Percentiles rank a stretch among this genome's conserved stretches.
Evolutionary conservation across 164 flowering plant genomes (phyloP).

Genomic region (Magnolia sinica): DNA sequence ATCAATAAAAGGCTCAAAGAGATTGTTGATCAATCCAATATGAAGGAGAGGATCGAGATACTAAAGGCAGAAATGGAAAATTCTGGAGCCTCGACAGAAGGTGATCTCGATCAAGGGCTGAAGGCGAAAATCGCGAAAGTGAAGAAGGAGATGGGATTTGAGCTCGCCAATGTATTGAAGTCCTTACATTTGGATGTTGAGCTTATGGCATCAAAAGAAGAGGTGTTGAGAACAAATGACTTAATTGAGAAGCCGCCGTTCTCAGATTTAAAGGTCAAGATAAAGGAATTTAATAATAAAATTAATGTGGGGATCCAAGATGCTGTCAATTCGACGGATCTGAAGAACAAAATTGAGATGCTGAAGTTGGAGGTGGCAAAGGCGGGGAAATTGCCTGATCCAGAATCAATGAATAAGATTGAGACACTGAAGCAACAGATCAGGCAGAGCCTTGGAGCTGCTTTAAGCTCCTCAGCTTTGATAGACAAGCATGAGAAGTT

Average conservation of each 20-base stretch:
- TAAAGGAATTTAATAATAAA: constrained; percentile 46
- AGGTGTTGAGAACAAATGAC: constrained; percentile 8
- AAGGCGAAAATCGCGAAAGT: constrained; percentile 43
- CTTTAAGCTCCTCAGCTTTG: constrained; percentile 38
- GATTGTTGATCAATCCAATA: constrained; percentile 36
- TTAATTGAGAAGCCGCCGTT: constrained; percentile 17
- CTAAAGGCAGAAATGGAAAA: constrained; percentile 41
- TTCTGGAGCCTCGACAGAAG: constrained; percentile 31
- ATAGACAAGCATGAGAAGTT: constrained; percentile 50
- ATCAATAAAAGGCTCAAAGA: constrained; percentile 48
- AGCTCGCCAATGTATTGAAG: constrained; percentile 37
- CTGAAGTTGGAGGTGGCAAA: constrained; percentile 50
- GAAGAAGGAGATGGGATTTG: constrained; percentile 50
- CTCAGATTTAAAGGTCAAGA: constrained; percentile 28
- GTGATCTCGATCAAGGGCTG: constrained; percentile 37
- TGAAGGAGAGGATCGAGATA: constrained; percentile 46
- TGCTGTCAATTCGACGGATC: constrained; percentile 37
- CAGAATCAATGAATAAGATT: constrained; percentile 48
- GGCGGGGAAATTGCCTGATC: constrained; percentile 51
- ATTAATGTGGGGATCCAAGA: constrained; percentile 40
- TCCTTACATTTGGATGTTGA: constrained; percentile 49
- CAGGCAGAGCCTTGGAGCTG: constrained; percentile 48
- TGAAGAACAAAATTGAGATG: constrained; percentile 53
- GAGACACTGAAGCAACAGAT: constrained; percentile 49
- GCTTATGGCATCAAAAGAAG: constrained; percentile 22